Percentiles rank a stretch among this genome's conserved stretches.
phyloP scores from a whole-genome alignment of 805 yeast species.

The Lipomyces yamadae region DNA sequence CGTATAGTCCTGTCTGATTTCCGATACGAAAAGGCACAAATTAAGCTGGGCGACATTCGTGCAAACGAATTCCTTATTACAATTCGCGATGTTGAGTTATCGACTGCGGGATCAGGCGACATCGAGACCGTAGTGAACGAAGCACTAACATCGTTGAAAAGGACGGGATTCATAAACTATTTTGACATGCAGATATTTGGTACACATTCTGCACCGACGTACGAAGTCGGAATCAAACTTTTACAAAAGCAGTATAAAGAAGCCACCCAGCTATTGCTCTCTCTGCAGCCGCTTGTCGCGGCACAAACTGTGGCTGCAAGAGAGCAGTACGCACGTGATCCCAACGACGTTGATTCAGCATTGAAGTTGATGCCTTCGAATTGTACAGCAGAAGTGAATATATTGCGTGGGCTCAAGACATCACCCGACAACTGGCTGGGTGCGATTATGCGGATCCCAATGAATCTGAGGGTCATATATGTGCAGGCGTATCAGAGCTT shows the following conservation, averaged over 20 bases:
- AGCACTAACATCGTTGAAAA: conserved; percentile 62
- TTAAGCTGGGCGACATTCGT: conserved; percentile 77
- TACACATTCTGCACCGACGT: conserved; percentile 91
- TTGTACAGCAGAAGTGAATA: conserved; percentile 81
- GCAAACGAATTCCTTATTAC: conserved; percentile 92
- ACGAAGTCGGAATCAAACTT: conserved; percentile 75
- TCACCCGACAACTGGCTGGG: conserved; percentile 66
- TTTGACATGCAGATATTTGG: conserved; percentile 99
- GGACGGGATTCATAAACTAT: conserved; percentile 86
- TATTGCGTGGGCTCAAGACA: conserved; percentile 64
- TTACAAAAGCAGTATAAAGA: conserved; percentile 75
- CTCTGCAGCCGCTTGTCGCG: conserved; percentile 78
- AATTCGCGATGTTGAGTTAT: conserved; percentile 64
- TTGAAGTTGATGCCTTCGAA: conserved; percentile 83
- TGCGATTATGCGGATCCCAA: conserved; percentile 86
- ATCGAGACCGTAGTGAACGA: conserved; percentile 55
- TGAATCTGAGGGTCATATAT: conserved; percentile 91
- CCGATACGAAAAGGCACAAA: conserved; percentile 61
- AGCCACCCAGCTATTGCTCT: conserved; percentile 76
- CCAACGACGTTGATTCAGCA: conserved; percentile 69
- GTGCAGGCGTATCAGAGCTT: conserved; percentile 97
- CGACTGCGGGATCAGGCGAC: conserved; percentile 45
- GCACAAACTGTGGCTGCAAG: conserved; percentile 65
- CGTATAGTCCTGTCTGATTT: conserved; percentile 84
- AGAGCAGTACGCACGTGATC: conserved; percentile 25